Evolutionary conservation across 2,329 filamentous ascomycete species (phyloP), one percentile per base, ranked within the genome.

Genomic region (Reticulascus tulasneorum): DNA sequence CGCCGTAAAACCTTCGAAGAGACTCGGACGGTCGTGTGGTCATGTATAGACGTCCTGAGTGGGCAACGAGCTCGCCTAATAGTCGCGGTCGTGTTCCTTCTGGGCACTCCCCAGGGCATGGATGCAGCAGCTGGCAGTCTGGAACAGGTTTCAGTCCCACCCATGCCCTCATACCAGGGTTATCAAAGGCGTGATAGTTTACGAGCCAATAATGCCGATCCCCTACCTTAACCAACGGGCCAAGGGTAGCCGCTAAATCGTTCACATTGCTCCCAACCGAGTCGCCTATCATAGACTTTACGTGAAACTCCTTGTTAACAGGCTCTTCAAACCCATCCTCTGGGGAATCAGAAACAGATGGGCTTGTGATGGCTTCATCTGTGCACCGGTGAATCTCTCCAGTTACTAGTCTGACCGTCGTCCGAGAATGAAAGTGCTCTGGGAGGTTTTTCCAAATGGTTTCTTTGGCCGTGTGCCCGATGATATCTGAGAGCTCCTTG

Each of bases 121-220:
- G 37, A 7, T 40, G 37, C 4, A 36, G n/a, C 10, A 40, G 7
- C 12, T 16, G n/a, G 10, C 29, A n/a, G 7, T 10, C 23, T 5
- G 27, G 16, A 7, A 27, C 15, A 23, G 7, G 9, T 10, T 7
- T 9, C 4, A 18, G 9, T 3, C 15, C 9, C 12, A 16, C 9
- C 8, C 24, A 25, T 6, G 27, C 12, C 2, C 6, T 7, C 3
- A 29, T 24, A 1, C 15, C 24, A 4, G n/a, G n/a, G n/a, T n/a
- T n/a, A n/a, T 38, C 11, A 13, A 40, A 40, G 1, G 36, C 6
- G 15, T 39, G 37, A 23, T 28, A 26, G 17, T 34, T 39, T 12
- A 39, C 18, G 7, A 36, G 26, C 20, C 23, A 39, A 3, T 28
- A 23, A 3, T 2, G 6, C 1, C 7, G 6, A 2, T 22, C 15